Percentiles rank a stretch among this genome's conserved stretches.
Evolutionary conservation across 495 filamentous ascomycete species (phyloP).

Genomic region (Neurospora discreta): DNA sequence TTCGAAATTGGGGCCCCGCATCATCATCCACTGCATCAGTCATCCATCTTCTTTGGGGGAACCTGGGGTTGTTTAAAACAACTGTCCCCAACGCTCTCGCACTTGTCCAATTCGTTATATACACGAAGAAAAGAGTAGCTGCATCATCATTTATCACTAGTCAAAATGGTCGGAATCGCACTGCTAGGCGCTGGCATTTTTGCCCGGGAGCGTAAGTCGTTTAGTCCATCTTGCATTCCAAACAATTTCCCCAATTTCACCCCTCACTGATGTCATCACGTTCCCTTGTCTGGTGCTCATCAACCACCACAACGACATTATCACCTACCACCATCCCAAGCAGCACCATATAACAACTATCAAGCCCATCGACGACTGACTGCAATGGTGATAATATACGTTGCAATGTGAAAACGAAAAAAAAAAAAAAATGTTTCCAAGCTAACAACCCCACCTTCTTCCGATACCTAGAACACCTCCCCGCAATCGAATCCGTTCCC

Average conservation of each 20-base stretch:
- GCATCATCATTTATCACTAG: not conserved
- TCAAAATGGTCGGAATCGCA: slow-evolving; percentile 42
- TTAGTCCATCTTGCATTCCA: not conserved
- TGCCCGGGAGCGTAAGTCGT: slow-evolving; percentile 24
- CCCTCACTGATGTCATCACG: not conserved
- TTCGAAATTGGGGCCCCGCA: not conserved
- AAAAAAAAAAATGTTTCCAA: not conserved
- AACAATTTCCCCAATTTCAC: not conserved
- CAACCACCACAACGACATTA: not conserved
- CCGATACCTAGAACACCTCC: slow-evolving; percentile 26
- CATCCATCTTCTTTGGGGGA: not conserved
- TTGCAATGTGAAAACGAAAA: no score
- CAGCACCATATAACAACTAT: slow-evolving; percentile 6
- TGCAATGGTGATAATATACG: not conserved
- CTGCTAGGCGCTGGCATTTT: slow-evolving; percentile 56
- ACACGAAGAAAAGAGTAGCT: not conserved
- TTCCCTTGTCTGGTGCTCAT: not conserved
- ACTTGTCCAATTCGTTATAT: not conserved
- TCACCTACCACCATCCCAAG: not conserved
- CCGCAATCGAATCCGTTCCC: slow-evolving; percentile 35
- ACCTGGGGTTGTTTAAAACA: not conserved
- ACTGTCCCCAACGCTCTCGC: not conserved
- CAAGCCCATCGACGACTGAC: not conserved
- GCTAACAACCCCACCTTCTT: not conserved
- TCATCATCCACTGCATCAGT: not conserved